phyloP scores from a whole-genome alignment of 1,284 basidiomycete species.

The Tremellales sp. region DNA sequence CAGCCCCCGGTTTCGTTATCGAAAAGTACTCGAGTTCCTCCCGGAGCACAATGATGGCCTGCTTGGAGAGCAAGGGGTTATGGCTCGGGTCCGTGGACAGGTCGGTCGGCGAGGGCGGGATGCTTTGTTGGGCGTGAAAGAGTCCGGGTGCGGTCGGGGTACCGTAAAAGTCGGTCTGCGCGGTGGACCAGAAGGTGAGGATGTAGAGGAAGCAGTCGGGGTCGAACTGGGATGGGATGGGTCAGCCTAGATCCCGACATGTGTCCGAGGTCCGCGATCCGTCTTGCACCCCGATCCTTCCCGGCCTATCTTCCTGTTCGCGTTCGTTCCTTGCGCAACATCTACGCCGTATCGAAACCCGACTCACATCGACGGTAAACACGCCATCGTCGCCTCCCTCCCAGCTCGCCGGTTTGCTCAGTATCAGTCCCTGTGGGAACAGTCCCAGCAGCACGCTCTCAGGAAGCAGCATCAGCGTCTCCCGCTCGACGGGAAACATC shows the following conservation, averaged over 20 bases:
- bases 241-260: too few relatives aligned
- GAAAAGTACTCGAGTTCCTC: constrained; percentile 99
- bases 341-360: too few relatives aligned
- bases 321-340: too few relatives aligned
- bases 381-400: constrained; percentile 89
- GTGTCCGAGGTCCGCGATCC: too few relatives aligned
- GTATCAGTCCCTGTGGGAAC: constrained; percentile 94
- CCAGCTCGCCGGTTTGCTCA: constrained; percentile 68
- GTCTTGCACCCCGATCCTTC: too few relatives aligned
- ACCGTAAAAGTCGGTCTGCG: constrained; percentile 90
- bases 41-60: constrained; percentile 95
- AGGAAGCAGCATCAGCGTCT: constrained; percentile 96
- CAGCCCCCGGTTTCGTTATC: constrained; percentile 58
- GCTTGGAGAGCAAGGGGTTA: constrained; percentile 90
- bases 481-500: constrained; percentile 92
- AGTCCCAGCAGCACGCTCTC: constrained; percentile 95
- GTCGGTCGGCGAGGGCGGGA: constrained; percentile 54
- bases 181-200: constrained; percentile 81
- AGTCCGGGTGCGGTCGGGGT: constrained; percentile 68
- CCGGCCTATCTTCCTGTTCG: too few relatives aligned
- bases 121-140: constrained; percentile 71
- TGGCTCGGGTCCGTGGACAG: constrained; percentile 51
- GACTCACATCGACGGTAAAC: constrained; percentile 88
- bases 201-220: constrained; percentile 93
- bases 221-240: constrained; percentile 69